Percentiles rank a stretch among this genome's conserved stretches.
phyloP scores from a whole-genome alignment of 2,329 filamentous ascomycete genomes.

The Fusarium aywerte region DNA sequence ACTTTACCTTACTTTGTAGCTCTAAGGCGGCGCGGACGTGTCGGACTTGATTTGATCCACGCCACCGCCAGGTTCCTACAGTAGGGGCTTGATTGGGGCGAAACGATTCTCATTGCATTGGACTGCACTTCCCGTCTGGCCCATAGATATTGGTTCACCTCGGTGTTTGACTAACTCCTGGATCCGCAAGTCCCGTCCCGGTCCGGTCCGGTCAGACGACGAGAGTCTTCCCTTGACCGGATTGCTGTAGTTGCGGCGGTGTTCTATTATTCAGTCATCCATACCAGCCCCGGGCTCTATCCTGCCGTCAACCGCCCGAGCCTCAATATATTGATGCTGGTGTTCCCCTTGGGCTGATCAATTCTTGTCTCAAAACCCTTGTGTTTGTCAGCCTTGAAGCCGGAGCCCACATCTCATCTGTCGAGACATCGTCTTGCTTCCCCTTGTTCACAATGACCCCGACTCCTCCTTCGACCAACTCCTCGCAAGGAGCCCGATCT shows the following conservation, averaged over 20 bases:
- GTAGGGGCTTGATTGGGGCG: constrained; percentile 14
- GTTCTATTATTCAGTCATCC: constrained; percentile 18
- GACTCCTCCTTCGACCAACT: constrained; percentile 80
- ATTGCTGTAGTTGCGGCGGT: constrained; percentile 27
- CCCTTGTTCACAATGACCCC: constrained; percentile 69
- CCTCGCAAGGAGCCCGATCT: constrained; percentile 79
- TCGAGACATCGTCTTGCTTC: constrained; percentile 40
- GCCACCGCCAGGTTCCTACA: constrained; percentile 26
- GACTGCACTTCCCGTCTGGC: not conserved
- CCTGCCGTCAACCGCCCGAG: constrained; percentile 13
- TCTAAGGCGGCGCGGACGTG: constrained; percentile 28
- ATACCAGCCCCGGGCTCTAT: not conserved
- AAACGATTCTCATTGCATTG: constrained; percentile 15
- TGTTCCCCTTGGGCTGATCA: constrained; percentile 32
- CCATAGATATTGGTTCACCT: constrained; percentile 11
- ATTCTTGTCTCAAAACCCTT: constrained; percentile 22
- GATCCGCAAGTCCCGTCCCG: constrained; percentile 27
- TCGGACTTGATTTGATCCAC: constrained; percentile 27
- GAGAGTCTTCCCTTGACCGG: constrained; percentile 6
- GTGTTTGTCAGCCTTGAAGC: constrained; percentile 14
- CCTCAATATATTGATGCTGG: constrained; percentile 45
- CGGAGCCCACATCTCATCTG: constrained; percentile 36
- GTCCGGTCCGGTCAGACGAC: constrained; percentile 15
- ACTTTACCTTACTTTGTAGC: constrained; percentile 7
- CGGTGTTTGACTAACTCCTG: constrained; percentile 15